Evolutionary conservation across 345 rosid genomes (phyloP).

Genomic region (Camelina neglecta): DNA sequence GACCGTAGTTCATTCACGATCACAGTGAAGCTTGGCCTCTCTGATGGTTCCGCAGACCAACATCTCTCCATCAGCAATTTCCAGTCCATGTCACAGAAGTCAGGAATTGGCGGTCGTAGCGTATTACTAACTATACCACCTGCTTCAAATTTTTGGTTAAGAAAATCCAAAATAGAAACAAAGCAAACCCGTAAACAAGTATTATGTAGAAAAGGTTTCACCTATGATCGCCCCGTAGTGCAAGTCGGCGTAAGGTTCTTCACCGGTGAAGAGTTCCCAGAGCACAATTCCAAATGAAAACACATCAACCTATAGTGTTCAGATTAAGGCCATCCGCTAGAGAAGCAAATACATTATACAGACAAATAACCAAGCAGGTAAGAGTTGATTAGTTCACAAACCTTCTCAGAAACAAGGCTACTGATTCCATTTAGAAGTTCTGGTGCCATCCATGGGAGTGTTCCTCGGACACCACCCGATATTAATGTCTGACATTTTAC

Average conservation of each 20-base stretch:
- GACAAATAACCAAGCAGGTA: not conserved
- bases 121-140: slow-evolving; percentile 15
- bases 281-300: slow-evolving; percentile 19
- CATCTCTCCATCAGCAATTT: slow-evolving; percentile 10
- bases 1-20: slow-evolving; percentile 3
- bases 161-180: not conserved
- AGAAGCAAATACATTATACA: not conserved
- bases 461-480: slow-evolving; percentile 19
- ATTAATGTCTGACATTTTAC: slow-evolving; percentile 18
- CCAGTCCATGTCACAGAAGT: slow-evolving; percentile 17
- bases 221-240: slow-evolving; percentile 19
- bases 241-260: slow-evolving; percentile 7
- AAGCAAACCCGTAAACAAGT: not conserved
- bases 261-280: slow-evolving; percentile 17
- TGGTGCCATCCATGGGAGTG: slow-evolving; percentile 11
- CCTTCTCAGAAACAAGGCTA: slow-evolving; percentile 17
- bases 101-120: not conserved
- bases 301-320: slow-evolving; percentile 6
- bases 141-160: not conserved
- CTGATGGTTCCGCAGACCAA: slow-evolving; percentile 23
- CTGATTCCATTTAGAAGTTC: slow-evolving; percentile 13
- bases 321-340: not conserved
- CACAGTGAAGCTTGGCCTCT: slow-evolving; percentile 13
- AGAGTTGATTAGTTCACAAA: not conserved
- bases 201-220: not conserved